Base-by-base conservation (phyloP, 2,329 filamentous ascomycete genomes). In the Cytospora piceicola region DNA sequence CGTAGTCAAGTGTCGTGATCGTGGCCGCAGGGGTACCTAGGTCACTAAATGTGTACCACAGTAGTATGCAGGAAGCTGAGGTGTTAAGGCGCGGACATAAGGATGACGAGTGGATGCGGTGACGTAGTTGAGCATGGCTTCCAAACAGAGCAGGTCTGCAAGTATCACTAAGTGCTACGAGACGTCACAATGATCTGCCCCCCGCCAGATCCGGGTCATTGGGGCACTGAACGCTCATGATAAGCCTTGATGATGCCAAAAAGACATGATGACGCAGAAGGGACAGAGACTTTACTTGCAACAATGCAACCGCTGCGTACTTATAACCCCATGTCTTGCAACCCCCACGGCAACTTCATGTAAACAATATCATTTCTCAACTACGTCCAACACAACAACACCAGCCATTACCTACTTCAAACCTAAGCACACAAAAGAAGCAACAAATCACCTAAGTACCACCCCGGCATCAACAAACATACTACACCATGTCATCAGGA, bases 251-350 rank as follows among this genome's bases (percentile, higher is more conserved):
- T 49, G n/a, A 12, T 24, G 46, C 46, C n/a, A 12, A 49, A 49
- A 49, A 49, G 46, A 22, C 46, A 49, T 49, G 46, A 49, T 49
- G 46, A 49, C 46, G 46, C 46, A 49, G n/a, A n/a, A 6, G 34
- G 34, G 34, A n/a, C n/a, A 24, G n/a, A 49, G 11, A 24, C 42
- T 22, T 7, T 9, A 22, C 46, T 11, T 22, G 20, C n/a, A 12
- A 7, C 46, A n/a, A n/a, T n/a, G n/a, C n/a, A n/a, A n/a, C n/a
- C n/a, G n/a, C n/a, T n/a, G n/a, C 42, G 24, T 24, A 24, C 46
- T 49, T 49, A 49, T 49, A 49, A 49, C 9, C n/a, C 3, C 27
- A 5, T 42, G 39, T 20, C 46, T 49, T 24, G n/a, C 46, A 22
- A 11, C n/a, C 42, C n/a, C 11, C 11, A 11, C 8, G 24, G 15